Base-by-base conservation (phyloP, 2,329 filamentous ascomycete species). In the Paracorniculantispora psalliotae region DNA sequence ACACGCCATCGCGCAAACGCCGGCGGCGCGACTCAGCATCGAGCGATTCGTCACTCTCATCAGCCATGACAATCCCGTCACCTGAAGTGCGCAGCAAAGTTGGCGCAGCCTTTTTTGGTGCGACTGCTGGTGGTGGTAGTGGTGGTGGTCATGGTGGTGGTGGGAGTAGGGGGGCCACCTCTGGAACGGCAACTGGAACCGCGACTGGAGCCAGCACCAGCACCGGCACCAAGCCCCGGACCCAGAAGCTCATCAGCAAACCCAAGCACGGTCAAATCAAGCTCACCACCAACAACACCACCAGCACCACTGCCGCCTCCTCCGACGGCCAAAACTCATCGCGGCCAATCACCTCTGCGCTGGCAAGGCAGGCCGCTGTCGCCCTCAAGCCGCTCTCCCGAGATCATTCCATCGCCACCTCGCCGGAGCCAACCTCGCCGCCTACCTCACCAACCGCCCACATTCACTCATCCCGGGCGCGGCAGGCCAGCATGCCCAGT, bases 31-130 rank as follows among this genome's bases (percentile, higher is more conserved):
- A 70, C 59, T 77, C 75, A 35, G 72, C 65, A 30, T 73, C 72
- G 8, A 77, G 75, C 67, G 73, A 75, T 64, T 77, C 75, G 21
- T 77, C 75, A n/a, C 70, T 77, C 26, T 76, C 74, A 19, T 73
- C 73, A 19, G 68, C 67, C 46, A 67, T 71, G 69, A 75, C 70
- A 64, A 65, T 76, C 54, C 73, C 74, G 48, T 76, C 75, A 53
- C 74, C 73, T 28, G 72, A 74, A 43, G 50, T 59, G 57, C 57
- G 48, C 41, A 57, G 41, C 37, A 43, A 58, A 28, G 19, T 51
- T 46, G 54, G 35, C 19, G 54, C 46, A 43, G 47, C 47, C 47
- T 46, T 26, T 26, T 21, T 23, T 30, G 43, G 47, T 28, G 56
- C 10, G 10, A 23, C 5, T 44, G 35, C n/a, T 43, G 47, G 23